Percentiles rank a stretch among this genome's conserved stretches.
These are phyloP conservation scores for Penicillium sp. DNA, from an alignment of 2,329 filamentous ascomycete genomes.

Conservation along the genomic window DNA sequence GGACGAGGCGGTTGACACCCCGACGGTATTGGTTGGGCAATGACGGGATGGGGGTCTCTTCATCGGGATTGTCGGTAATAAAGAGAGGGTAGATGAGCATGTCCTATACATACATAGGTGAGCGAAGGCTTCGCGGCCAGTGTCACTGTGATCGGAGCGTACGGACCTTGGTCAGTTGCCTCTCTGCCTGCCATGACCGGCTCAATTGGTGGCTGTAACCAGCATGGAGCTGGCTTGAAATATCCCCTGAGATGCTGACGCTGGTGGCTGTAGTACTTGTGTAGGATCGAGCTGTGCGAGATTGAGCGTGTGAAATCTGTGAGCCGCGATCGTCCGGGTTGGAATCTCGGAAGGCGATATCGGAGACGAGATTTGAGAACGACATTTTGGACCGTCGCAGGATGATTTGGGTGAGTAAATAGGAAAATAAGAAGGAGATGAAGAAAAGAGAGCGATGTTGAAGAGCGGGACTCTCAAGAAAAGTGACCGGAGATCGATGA, in stretches of 20 bases:
- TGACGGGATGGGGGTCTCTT: slow-evolving; percentile 84
- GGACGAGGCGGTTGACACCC: slow-evolving; percentile 77
- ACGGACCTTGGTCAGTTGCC: slow-evolving; percentile 75
- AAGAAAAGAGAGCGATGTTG: background rate
- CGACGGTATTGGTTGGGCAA: slow-evolving; percentile 86
- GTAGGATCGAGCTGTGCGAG: slow-evolving; percentile 42
- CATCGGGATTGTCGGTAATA: slow-evolving; percentile 88
- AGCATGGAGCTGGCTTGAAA: slow-evolving; percentile 76
- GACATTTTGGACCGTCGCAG: slow-evolving; percentile 37
- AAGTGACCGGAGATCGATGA: too few relatives aligned
- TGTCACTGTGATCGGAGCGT: background rate
- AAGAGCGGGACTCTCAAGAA: background rate
- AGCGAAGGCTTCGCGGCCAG: background rate
- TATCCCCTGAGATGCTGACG: slow-evolving; percentile 58
- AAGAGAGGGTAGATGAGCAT: slow-evolving; percentile 99
- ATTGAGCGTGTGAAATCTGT: slow-evolving; percentile 40
- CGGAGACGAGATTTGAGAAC: slow-evolving; percentile 49
- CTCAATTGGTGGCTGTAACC: slow-evolving; percentile 77
- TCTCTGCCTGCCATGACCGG: slow-evolving; percentile 76
- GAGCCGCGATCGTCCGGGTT: slow-evolving; percentile 41
- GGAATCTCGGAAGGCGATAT: slow-evolving; percentile 45
- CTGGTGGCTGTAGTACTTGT: slow-evolving; percentile 48
- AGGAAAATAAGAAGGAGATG: background rate
- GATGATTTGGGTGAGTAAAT: background rate
- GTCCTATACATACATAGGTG: slow-evolving; percentile 53